Evolutionary conservation across 2,329 filamentous ascomycete genomes (phyloP), one percentile per base, ranked within the genome.

Genomic region (Biscogniauxia mediterranea): DNA sequence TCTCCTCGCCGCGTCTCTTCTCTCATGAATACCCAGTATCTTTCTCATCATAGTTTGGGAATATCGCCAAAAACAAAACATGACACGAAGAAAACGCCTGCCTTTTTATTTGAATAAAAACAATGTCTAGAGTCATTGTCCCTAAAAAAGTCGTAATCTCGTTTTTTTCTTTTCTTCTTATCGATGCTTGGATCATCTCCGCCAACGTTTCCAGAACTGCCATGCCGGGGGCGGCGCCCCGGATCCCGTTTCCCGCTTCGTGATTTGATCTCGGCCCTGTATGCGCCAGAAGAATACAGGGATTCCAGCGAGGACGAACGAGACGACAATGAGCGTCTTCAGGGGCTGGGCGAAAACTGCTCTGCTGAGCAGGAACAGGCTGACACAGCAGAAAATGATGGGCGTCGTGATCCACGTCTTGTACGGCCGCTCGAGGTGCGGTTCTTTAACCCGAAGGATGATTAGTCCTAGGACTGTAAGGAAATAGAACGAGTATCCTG

Each of bases 381-480:
- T 96, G 49, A 99, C 95, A 73, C 95, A 99, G 83, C 95, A 99
- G 75, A 99, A 99, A 60, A 97, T 94, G 66, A 99, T 94, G 11
- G 95, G 95, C 2, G 95, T 99, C 0, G 89, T 90, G 71, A 99
- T 97, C 95, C 94, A 99, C 2, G 93, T 97, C 74, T 88, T 89
- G 77, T 99, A 99, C 0, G 95, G 94, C 25, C 95, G 81, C 75
- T 97, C 93, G 53, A 99, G 83, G 64, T 89, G 82, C 3, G 95
- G 95, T 75, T 99, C 95, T 64, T 85, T 85, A 28, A 98, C 92
- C 28, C 95, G 85, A 64, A 99, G 81, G 57, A 99, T 85, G 64
- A 99, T 97, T 55, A 99, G 83, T 0, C 95, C 95, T 0, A 99
- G 85, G 0, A 99, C 95, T 0, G 94, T 96, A 59, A 96, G 80